Base-by-base conservation (phyloP, 768 basidiomycete species). In the Tremella yokohamensis region DNA sequence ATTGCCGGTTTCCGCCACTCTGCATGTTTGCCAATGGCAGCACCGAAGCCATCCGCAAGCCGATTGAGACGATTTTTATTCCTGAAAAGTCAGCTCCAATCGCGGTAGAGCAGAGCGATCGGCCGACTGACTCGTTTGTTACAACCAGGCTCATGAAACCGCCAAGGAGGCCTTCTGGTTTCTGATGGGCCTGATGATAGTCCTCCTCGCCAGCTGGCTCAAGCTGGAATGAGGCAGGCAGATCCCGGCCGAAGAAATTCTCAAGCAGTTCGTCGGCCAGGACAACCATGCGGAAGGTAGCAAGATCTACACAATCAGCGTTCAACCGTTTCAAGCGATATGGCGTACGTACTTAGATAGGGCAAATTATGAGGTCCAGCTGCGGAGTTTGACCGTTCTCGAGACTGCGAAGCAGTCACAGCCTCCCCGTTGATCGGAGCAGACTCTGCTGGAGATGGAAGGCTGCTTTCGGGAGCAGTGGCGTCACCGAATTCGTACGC, bases 401-500 rank as follows among this genome's bases (percentile, higher is more conserved):
- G 0, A 78, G 75, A 54, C 78, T 79, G 47, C 19, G 64, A 48
- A 55, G 78, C 61, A 42, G 72, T 62, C 54, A 68, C 59, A 3
- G 60, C 60, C 49, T 74, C 73, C 24, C 75, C 75, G 52, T 65
- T 63, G 54, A 72, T 63, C 1, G 56, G 63, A 40, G 52, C 54
- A 37, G 49, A 37, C 22, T 63, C 70, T 16, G 34, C 56, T 3
- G 52, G 44, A 2, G 44, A 20, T 16, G 61, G 64, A 20, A 66
- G 42, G 48, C 68, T 65, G 25, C 51, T 59, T 49, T 68, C 64
- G 2, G 72, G 73, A 16, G 69, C 70, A 76, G 79, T 70, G 24
- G 90, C 87, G 78, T 96, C 92, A 1, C 92, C 96, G 57, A 93
- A 97, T 72, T 99, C 96, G 68, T 97, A 99, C 0, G 94, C 90